phyloP scores from a whole-genome alignment of 352 stramenopile genomes.

The Phytophthora melonis region DNA sequence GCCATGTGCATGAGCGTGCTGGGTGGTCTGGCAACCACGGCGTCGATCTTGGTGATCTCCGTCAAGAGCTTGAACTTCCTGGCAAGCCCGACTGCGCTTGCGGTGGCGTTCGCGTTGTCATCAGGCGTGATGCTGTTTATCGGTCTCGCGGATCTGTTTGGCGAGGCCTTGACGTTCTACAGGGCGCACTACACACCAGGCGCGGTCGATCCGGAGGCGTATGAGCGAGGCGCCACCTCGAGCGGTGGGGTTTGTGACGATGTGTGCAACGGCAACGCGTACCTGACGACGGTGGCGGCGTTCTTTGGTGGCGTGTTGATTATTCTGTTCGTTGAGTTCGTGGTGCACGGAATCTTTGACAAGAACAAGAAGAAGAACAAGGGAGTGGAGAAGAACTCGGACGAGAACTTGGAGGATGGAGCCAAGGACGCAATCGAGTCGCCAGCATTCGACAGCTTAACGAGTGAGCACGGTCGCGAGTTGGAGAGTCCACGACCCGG shows the following conservation, averaged over 20 bases:
- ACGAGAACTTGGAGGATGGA: slow-evolving; percentile 11
- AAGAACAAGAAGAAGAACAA: slow-evolving; percentile 28
- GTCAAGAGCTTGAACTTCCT: slow-evolving; percentile 58
- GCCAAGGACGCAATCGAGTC: slow-evolving; percentile 5
- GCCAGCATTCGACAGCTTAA: slow-evolving; percentile 5
- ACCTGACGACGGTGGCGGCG: slow-evolving; percentile 52
- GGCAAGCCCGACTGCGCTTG: slow-evolving; percentile 57
- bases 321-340: slow-evolving; percentile 75
- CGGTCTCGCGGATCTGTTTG: slow-evolving; percentile 64
- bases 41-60: slow-evolving; percentile 70
- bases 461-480: not conserved
- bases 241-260: slow-evolving; percentile 62
- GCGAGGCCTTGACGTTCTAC: slow-evolving; percentile 64
- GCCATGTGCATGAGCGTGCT: slow-evolving; percentile 80
- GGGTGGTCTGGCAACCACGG: slow-evolving; percentile 64
- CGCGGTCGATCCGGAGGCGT: slow-evolving; percentile 64
- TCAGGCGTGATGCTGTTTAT: slow-evolving; percentile 84
- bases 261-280: slow-evolving; percentile 65
- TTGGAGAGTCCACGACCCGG: not conserved
- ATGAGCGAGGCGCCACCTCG: slow-evolving; percentile 55
- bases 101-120: slow-evolving; percentile 73
- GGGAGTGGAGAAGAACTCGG: not conserved
- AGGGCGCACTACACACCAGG: slow-evolving; percentile 60
- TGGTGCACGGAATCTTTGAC: slow-evolving; percentile 58
- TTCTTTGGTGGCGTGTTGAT: slow-evolving; percentile 72